Evolutionary conservation across 805 yeast species (phyloP).

Genomic region (Wickerhamomyces xylosicus): DNA sequence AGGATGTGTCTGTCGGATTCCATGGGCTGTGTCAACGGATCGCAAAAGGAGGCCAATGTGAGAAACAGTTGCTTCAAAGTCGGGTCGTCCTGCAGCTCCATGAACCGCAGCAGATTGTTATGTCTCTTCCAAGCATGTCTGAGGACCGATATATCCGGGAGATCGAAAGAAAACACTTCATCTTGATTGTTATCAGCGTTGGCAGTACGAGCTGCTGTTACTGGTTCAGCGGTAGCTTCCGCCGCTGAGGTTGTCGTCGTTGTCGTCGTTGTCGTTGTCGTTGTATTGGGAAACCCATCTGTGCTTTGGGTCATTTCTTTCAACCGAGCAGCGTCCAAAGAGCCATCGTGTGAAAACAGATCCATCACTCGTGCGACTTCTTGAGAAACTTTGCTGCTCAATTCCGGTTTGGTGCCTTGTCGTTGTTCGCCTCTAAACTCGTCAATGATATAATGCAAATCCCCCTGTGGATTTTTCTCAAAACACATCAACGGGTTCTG

Average conservation of each 20-base stretch:
- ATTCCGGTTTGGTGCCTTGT: no score
- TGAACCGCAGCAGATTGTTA: conserved; percentile 17
- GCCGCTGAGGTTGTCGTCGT: neutral
- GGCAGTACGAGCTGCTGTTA: neutral
- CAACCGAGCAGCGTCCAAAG: no score
- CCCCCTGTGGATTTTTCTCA: neutral
- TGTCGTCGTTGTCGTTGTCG: neutral
- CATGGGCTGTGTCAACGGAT: conserved; percentile 63
- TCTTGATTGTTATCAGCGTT: conserved; percentile 6
- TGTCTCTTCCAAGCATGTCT: conserved; percentile 22
- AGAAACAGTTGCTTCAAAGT: conserved; percentile 9
- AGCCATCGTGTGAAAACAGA: no score
- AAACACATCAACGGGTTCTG: neutral
- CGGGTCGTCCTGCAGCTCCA: conserved; percentile 14
- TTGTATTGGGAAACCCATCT: no score
- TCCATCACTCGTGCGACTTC: no score
- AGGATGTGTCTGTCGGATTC: conserved; percentile 43
- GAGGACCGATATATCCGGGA: conserved; percentile 14
- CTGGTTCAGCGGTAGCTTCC: neutral
- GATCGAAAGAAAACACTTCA: conserved; percentile 21
- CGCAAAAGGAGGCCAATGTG: conserved; percentile 31
- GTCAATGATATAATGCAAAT: neutral
- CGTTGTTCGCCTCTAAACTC: no score
- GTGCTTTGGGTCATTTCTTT: no score
- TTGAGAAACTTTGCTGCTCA: no score